A percentile compares a stretch with the other conserved stretches of the same genome.
These are phyloP conservation scores for Blastocystis sp. DNA, from an alignment of 352 stramenopile species.

Conservation along the genomic window DNA sequence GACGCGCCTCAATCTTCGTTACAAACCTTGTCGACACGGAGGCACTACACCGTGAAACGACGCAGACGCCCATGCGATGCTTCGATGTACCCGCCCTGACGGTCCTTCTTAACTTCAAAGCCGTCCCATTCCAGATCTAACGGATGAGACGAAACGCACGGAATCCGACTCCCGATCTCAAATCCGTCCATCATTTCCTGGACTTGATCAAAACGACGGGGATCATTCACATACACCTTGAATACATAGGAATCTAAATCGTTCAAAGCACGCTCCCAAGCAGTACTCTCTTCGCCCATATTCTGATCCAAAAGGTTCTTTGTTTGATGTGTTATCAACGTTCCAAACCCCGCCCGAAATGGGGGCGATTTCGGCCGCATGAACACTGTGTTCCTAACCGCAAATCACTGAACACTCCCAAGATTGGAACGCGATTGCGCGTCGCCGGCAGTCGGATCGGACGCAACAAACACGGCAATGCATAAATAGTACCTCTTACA, in stretches of 20 bases:
- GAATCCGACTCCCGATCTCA: slow-evolving; percentile 38
- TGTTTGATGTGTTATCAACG: not conserved
- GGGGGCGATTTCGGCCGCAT: not conserved
- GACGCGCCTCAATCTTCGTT: slow-evolving; percentile 50
- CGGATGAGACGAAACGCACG: not conserved
- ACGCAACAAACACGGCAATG: slow-evolving; percentile 28
- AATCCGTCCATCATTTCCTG: slow-evolving; percentile 34
- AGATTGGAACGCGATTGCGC: not conserved
- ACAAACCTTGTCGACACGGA: slow-evolving; percentile 38
- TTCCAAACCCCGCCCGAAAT: not conserved
- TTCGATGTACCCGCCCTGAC: slow-evolving; percentile 23
- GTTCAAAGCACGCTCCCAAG: not conserved
- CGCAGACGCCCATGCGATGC: not conserved
- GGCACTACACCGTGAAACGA: not conserved
- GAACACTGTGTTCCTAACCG: not conserved
- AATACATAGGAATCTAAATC: slow-evolving; percentile 61
- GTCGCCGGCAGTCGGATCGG: no score
- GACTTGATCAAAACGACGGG: slow-evolving; percentile 49
- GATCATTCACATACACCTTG: slow-evolving; percentile 60
- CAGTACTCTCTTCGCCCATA: slow-evolving; percentile 50
- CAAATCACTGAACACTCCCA: not conserved
- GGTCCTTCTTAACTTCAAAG: slow-evolving; percentile 41
- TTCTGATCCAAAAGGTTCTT: not conserved
- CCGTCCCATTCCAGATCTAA: slow-evolving; percentile 62
- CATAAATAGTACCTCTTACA: slow-evolving; percentile 50